A percentile compares a stretch with the other conserved stretches of the same genome.
These are phyloP conservation scores for Neurospora tetraspora DNA, from an alignment of 495 filamentous ascomycete genomes.

Conservation along the genomic window DNA sequence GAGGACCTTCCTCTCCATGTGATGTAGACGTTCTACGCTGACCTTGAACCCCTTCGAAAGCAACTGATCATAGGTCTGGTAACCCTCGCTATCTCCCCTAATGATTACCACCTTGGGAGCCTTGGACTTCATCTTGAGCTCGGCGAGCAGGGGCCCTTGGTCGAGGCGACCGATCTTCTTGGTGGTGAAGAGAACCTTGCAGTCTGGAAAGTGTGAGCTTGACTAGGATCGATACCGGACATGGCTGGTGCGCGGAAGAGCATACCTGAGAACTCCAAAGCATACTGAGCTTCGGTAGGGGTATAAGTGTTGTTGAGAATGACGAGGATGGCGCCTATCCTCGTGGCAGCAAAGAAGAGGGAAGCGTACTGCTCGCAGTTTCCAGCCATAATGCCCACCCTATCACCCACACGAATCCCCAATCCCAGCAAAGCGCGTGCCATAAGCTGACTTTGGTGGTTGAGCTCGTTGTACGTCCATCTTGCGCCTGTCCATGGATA, in stretches of 20 bases:
- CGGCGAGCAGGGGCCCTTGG: conserved; percentile 42
- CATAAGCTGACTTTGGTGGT: conserved; percentile 48
- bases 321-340: conserved; percentile 57
- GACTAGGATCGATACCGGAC: not conserved
- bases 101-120: conserved; percentile 43
- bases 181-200: conserved; percentile 54
- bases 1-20: conserved; percentile 34
- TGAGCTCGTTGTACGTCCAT: conserved; percentile 56
- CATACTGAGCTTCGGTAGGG: conserved; percentile 50
- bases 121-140: conserved; percentile 33
- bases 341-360: conserved; percentile 56
- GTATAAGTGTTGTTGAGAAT: conserved; percentile 68
- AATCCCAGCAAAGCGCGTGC: conserved; percentile 48
- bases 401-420: conserved; percentile 53
- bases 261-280: conserved; percentile 53
- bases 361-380: conserved; percentile 63
- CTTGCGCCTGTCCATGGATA: conserved; percentile 56
- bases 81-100: conserved; percentile 37
- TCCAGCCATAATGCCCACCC: conserved; percentile 60
- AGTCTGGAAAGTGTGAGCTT: conserved; percentile 26
- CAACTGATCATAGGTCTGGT: conserved; percentile 44
- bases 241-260: not conserved
- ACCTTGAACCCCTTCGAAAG: conserved; percentile 35
- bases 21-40: conserved; percentile 21
- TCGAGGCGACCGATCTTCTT: conserved; percentile 48